A percentile compares a stretch with the other conserved stretches of the same genome.
phyloP scores from a whole-genome alignment of 1,284 basidiomycete species.

The Schizopora paradoxa region DNA sequence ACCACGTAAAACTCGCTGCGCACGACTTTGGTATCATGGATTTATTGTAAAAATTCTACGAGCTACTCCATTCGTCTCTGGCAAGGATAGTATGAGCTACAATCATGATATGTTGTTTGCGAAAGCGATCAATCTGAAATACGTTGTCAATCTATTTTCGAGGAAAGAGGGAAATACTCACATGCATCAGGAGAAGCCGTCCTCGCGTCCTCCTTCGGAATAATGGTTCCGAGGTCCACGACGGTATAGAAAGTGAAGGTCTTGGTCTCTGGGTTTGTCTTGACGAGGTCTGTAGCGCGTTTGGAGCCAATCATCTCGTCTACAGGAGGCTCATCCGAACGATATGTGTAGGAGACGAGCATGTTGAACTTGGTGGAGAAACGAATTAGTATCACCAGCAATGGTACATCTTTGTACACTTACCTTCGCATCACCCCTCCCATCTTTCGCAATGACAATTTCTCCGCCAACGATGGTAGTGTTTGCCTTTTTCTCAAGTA shows the following conservation, averaged over 20 bases:
- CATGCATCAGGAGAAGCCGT: slow-evolving; percentile 20
- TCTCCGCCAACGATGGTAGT: slow-evolving; percentile 82
- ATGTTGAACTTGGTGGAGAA: slow-evolving; percentile 70
- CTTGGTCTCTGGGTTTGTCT: slow-evolving; percentile 63
- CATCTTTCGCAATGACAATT: slow-evolving; percentile 72
- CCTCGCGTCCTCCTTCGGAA: slow-evolving; percentile 49
- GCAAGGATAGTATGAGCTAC: no score
- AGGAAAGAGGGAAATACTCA: not conserved
- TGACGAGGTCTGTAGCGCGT: slow-evolving; percentile 36
- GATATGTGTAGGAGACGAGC: slow-evolving; percentile 88
- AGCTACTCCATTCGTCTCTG: no score
- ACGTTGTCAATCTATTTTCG: no score
- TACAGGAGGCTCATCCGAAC: slow-evolving; percentile 73
- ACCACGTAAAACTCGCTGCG: no score
- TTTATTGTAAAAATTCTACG: no score
- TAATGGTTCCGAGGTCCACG: slow-evolving; percentile 69
- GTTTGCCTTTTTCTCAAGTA: slow-evolving; percentile 83
- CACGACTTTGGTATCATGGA: no score
- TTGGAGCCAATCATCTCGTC: slow-evolving; percentile 53
- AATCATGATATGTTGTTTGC: no score
- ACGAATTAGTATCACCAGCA: slow-evolving; percentile 1
- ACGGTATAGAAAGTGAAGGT: slow-evolving; percentile 84
- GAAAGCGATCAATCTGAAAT: no score
- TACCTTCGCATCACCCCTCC: slow-evolving; percentile 69
- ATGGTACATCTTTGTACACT: slow-evolving; percentile 23